phyloP scores from a whole-genome alignment of 208 protist species.

The Leishmania tropica region DNA sequence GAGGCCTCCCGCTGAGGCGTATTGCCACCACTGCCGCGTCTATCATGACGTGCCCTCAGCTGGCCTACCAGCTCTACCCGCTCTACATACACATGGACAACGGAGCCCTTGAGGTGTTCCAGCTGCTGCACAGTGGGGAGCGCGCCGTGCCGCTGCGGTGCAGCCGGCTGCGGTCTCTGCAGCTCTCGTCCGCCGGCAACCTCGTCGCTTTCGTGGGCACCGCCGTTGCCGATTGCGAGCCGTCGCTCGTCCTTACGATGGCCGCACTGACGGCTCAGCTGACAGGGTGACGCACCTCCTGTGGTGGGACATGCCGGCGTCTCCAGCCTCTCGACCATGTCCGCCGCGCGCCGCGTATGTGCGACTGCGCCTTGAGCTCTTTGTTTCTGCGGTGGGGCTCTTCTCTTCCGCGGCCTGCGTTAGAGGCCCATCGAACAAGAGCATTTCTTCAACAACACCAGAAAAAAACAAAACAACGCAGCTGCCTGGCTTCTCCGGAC shows the following conservation, averaged over 20 bases:
- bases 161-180: not conserved
- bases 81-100: not conserved
- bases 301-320: not conserved
- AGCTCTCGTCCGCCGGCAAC: not conserved
- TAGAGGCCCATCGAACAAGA: not conserved
- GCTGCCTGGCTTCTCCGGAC: not conserved
- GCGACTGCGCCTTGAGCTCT: not conserved
- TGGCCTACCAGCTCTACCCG: constrained; percentile 9
- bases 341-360: not conserved
- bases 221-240: not conserved
- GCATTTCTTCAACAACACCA: not conserved
- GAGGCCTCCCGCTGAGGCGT: constrained; percentile 10
- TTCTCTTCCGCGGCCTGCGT: not conserved
- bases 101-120: not conserved
- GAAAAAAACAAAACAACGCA: not conserved
- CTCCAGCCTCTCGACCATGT: not conserved
- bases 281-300: not conserved
- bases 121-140: constrained; percentile 6
- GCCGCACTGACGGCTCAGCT: not conserved
- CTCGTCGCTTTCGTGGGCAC: constrained; percentile 6
- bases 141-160: not conserved
- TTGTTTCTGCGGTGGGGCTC: not conserved
- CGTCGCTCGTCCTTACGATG: not conserved
- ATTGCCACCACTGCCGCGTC: constrained; percentile 1
- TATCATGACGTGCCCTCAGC: constrained; percentile 1